phyloP scores from a whole-genome alignment of 2,329 filamentous ascomycete species.

The Aspergillus transmontanensis region DNA sequence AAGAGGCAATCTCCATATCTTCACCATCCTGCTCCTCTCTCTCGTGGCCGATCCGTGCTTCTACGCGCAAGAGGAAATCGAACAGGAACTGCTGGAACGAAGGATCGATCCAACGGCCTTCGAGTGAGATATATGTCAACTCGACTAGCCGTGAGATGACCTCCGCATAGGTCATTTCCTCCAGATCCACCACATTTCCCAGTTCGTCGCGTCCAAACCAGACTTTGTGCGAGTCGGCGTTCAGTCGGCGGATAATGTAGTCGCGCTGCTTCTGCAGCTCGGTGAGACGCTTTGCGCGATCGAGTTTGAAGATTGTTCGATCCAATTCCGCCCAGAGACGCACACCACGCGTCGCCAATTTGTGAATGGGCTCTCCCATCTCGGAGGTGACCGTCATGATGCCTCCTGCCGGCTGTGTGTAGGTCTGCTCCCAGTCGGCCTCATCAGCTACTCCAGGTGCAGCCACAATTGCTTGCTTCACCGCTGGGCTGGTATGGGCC shows the following conservation, averaged over 20 bases:
- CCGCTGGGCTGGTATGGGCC: conserved; percentile 79
- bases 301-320: conserved; percentile 92
- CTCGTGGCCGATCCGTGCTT: conserved; percentile 85
- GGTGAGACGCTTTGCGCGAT: conserved; percentile 88
- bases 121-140: conserved; percentile 87
- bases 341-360: conserved; percentile 94
- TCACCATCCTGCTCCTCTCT: conserved; percentile 40
- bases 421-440: conserved; percentile 84
- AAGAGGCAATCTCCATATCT: conserved; percentile 36
- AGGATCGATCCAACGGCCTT: conserved; percentile 86
- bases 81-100: conserved; percentile 82
- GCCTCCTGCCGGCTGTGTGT: conserved; percentile 86
- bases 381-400: conserved; percentile 96
- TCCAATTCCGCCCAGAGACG: conserved; percentile 99
- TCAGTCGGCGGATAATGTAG: conserved; percentile 93
- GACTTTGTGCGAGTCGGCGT: conserved; percentile 94
- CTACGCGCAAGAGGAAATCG: conserved; percentile 94
- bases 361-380: conserved; percentile 99
- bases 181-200: conserved; percentile 80
- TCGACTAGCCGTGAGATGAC: conserved; percentile 85
- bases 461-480: conserved; percentile 88
- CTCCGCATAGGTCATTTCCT: conserved; percentile 94
- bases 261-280: conserved; percentile 86
- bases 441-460: conserved; percentile 78
- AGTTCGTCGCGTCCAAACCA: conserved; percentile 89